These are phyloP conservation scores for Tolypocladium endophyticum DNA, from an alignment of 2,329 filamentous ascomycete species.

Conservation along the genomic window DNA sequence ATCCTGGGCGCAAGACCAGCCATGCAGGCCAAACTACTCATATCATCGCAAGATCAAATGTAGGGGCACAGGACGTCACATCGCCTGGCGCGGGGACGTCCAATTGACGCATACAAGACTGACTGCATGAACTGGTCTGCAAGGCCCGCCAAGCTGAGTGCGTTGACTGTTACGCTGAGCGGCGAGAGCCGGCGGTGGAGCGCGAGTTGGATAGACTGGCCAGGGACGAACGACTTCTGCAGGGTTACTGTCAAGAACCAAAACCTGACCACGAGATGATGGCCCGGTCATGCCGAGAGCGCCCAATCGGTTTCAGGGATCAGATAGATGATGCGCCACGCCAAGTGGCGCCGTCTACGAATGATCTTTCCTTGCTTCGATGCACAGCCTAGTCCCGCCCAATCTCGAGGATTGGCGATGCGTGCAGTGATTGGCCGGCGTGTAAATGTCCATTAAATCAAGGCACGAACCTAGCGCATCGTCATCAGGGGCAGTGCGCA, in stretches of 20 bases:
- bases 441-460: neutral
- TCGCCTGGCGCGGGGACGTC: neutral
- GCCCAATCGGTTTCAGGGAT: neutral
- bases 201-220: neutral
- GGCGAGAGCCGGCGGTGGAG: neutral
- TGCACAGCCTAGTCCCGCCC: neutral
- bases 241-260: neutral
- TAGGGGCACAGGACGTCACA: neutral
- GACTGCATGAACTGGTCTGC: neutral
- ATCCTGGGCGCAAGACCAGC: neutral
- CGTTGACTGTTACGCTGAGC: neutral
- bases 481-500: neutral
- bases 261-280: neutral
- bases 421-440: neutral
- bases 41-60: neutral
- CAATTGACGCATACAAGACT: neutral
- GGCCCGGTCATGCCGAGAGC: neutral
- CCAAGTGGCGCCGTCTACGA: neutral
- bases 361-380: neutral
- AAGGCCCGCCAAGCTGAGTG: neutral
- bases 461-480: neutral
- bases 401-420: neutral
- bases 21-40: neutral
- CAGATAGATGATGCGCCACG: neutral
- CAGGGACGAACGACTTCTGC: neutral